Percentiles rank a stretch among this genome's conserved stretches.
Evolutionary conservation across 768 basidiomycete species (phyloP).

Genomic region (Mycena polygramma): DNA sequence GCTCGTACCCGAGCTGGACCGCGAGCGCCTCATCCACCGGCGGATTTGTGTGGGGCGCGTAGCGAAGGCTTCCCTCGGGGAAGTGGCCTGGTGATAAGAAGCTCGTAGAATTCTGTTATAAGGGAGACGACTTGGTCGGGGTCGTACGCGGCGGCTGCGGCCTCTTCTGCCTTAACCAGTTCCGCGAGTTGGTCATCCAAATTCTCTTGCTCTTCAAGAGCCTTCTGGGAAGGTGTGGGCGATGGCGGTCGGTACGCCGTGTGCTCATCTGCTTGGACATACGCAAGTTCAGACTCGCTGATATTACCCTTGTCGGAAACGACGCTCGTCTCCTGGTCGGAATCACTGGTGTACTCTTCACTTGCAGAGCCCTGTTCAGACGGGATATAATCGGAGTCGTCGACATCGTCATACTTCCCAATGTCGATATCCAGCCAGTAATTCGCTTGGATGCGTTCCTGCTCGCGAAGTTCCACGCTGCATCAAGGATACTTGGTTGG

Average conservation of each 20-base stretch:
- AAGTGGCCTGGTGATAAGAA: slow-evolving; percentile 27
- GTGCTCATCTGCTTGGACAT: not conserved
- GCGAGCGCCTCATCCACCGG: slow-evolving; percentile 23
- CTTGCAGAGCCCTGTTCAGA: slow-evolving; percentile 8
- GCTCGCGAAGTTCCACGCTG: not conserved
- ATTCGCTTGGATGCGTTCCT: not conserved
- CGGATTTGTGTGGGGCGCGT: slow-evolving; percentile 22
- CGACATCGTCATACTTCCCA: not conserved
- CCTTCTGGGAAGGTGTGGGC: not conserved
- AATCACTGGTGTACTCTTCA: slow-evolving; percentile 5
- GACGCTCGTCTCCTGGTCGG: not conserved
- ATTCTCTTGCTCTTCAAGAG: slow-evolving; percentile 9
- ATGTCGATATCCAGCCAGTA: slow-evolving; percentile 26
- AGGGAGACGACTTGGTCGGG: slow-evolving; percentile 25
- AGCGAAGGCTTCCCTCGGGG: slow-evolving; percentile 12
- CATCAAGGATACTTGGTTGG: slow-evolving; percentile 12
- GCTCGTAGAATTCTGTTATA: slow-evolving; percentile 24
- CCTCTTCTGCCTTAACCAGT: slow-evolving; percentile 26
- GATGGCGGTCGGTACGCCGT: not conserved
- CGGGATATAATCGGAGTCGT: slow-evolving; percentile 13
- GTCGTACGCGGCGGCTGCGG: slow-evolving; percentile 16
- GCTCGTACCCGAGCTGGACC: slow-evolving; percentile 23
- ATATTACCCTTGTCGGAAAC: no score
- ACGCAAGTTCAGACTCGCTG: slow-evolving; percentile 14
- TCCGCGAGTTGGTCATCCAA: slow-evolving; percentile 10